Conservation (phyloP, 805 yeast species). For the Lipomyces chichibuensis region DNA sequence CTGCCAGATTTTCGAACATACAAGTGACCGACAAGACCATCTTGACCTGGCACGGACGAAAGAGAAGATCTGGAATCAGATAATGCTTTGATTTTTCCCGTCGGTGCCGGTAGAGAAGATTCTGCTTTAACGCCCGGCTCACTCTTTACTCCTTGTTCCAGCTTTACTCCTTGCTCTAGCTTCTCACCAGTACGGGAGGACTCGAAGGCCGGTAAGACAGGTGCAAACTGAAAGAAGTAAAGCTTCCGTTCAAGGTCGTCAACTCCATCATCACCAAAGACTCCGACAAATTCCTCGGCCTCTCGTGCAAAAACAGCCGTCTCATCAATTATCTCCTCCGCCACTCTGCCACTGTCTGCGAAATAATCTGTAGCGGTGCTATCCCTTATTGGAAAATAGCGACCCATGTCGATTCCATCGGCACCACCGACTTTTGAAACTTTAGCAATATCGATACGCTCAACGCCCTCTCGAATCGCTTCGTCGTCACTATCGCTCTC, state of each 20-base stretch:
- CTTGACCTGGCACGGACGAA: slow-evolving; percentile 25
- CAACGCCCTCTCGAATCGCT: slow-evolving; percentile 29
- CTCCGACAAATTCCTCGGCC: slow-evolving; percentile 13
- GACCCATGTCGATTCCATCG: slow-evolving; percentile 13
- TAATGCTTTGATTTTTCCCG: neutral
- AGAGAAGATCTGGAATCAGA: neutral
- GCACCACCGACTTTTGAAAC: slow-evolving; percentile 14
- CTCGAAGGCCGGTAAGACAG: slow-evolving; percentile 49
- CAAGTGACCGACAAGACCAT: slow-evolving; percentile 72
- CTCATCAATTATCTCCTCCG: slow-evolving; percentile 20
- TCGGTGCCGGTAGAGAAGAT: neutral
- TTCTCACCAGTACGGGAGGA: slow-evolving; percentile 7
- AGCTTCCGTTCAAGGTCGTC: slow-evolving; percentile 39
- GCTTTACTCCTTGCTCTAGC: slow-evolving; percentile 26
- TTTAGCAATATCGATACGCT: slow-evolving; percentile 25
- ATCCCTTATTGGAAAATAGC: slow-evolving; percentile 33
- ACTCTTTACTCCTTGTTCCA: slow-evolving; percentile 8
- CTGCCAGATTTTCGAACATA: slow-evolving; percentile 85
- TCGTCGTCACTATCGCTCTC: slow-evolving; percentile 26
- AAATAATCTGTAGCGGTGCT: neutral
- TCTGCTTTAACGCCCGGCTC: neutral
- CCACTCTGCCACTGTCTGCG: slow-evolving; percentile 11
- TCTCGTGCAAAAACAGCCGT: slow-evolving; percentile 14
- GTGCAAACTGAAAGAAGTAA: slow-evolving; percentile 55
- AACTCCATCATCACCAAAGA: slow-evolving; percentile 13